Evolutionary conservation across 2,329 filamentous ascomycete species (phyloP), one percentile per base, ranked within the genome.

Genomic region (Monosporascus cannonballus): DNA sequence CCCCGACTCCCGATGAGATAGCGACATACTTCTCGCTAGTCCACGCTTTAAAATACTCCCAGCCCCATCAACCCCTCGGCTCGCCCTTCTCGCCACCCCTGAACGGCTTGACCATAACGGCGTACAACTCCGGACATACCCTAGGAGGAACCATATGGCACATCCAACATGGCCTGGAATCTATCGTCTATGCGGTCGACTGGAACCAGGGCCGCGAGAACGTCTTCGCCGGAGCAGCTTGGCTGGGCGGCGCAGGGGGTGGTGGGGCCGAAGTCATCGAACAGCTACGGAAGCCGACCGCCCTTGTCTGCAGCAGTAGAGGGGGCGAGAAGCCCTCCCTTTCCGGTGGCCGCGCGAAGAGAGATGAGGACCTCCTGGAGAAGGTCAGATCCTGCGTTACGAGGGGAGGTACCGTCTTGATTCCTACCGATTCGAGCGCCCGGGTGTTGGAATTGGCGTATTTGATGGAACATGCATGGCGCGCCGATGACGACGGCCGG

Each of bases 161-260:
- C 65, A 92, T 99, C 59, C 93, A 97, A 64, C 91, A 97, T 73
- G 91, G 92, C 0, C 80, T 96, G 66, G 94, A 99, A 69, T 96
- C 92, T 1, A 93, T 99, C 42, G 92, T 99, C 1, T 97, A 99
- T 64, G 93, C 94, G 0, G 90, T 96, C 18, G 93, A 97, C 66
- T 99, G 94, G 94, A 96, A 96, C 63, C 92, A 96, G 71, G 90
- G 89, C n/a, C 84, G 90, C 61, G 94, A 99, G 68, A 96, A 96
- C 71, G 91, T 97, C 17, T 85, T 96, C 54, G 86, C 93, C 0
- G 93, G 93, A 57, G 94, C 94, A 22, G 91, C 93, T 25, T 97
- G 94, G 90, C 79, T 99, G 42, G 90, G 90, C 46, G 89, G 90
- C 6, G 85, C 86, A 22, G 89, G 86, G 30, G 84, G 83, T 1